Conservation (phyloP, 1,284 basidiomycete species). For the Meira nashicola region DNA sequence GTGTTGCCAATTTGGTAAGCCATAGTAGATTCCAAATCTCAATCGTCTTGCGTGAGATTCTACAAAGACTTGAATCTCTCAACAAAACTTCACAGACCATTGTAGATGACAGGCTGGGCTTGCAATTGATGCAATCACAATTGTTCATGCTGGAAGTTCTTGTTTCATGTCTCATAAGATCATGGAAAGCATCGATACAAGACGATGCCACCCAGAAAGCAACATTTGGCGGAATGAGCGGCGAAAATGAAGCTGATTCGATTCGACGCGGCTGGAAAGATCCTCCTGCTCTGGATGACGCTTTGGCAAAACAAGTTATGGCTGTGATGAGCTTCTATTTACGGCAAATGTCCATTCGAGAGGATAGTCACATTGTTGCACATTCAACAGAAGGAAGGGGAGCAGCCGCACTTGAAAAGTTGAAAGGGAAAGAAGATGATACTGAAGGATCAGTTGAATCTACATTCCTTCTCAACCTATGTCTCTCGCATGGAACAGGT, state of each 20-base stretch:
- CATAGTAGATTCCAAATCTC: slow-evolving; percentile 36
- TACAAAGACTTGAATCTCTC: slow-evolving; percentile 35
- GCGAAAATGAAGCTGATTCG: background rate
- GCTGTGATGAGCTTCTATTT: slow-evolving; percentile 67
- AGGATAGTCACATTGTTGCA: slow-evolving; percentile 17
- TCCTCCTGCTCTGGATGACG: slow-evolving; percentile 73
- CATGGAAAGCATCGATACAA: slow-evolving; percentile 59
- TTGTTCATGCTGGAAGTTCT: slow-evolving; percentile 82
- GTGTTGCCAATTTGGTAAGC: slow-evolving; percentile 41
- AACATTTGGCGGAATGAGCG: background rate
- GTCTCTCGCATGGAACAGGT: slow-evolving; percentile 30
- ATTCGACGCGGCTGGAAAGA: slow-evolving; percentile 59
- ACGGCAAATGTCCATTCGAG: slow-evolving; percentile 58
- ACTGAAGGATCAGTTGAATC: slow-evolving; percentile 16
- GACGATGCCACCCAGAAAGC: background rate
- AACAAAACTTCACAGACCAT: slow-evolving; percentile 18
- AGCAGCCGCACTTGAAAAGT: background rate
- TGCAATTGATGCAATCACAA: slow-evolving; percentile 72
- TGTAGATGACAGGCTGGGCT: slow-evolving; percentile 28
- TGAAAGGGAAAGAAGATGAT: slow-evolving; percentile 8
- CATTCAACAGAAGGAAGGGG: background rate
- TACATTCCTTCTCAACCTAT: slow-evolving; percentile 17
- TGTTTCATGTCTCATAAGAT: slow-evolving; percentile 68
- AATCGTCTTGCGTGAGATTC: slow-evolving; percentile 35
- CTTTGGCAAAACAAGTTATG: slow-evolving; percentile 77